Evolutionary conservation across 371 early-diverging fungal species (phyloP), one percentile per base, ranked within the genome.

Genomic region (Mucor saturninus): DNA sequence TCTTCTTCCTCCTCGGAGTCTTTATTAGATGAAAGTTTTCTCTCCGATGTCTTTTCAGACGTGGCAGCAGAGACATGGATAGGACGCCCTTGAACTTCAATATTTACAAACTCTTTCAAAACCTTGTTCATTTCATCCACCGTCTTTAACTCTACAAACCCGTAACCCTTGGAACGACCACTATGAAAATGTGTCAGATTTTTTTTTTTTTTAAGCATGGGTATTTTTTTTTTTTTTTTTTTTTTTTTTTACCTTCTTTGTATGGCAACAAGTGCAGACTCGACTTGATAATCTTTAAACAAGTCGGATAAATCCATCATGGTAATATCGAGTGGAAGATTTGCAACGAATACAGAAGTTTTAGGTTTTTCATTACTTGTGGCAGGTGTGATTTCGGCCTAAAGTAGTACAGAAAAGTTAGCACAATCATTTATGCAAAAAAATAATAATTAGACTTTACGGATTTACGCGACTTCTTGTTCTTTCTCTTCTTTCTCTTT

Each of bases 331-430:
- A 91, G 96, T 38, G 98, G 96, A 53, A 98, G 81, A 83, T 97
- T 98, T 64, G 95, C 93, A 60, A 98, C 93, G 81, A 94, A 98
- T 42, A 95, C 80, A 14, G 89, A 88, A 6, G 91, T 95, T 66
- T 91, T 88, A 52, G 92, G 91, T 30, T 86, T 58, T 42, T 51
- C 40, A 13, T 40, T 29, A 15, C 32, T 38, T 30, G 53, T 40
- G 26, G 38, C 59, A 29, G 26, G 9, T 14, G 10, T 35, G n/a
- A 48, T 30, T 50, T 50, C 50, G 30, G 50, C 28, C 50, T 50
- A 46, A 38, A 42, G n/a, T 35, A 35, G 35, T 8, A 42, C 42
- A 42, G 39, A 11, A 38, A 38, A 13, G 42, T 42, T 42, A 43
- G 43, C 14, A 43, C 43, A 43, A 43, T 48, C 21, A 11, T 48